A percentile compares a stretch with the other conserved stretches of the same genome.
These are phyloP conservation scores for Rhododendron williamsianum DNA, from an alignment of 148 eudicot species.

Conservation along the genomic window DNA sequence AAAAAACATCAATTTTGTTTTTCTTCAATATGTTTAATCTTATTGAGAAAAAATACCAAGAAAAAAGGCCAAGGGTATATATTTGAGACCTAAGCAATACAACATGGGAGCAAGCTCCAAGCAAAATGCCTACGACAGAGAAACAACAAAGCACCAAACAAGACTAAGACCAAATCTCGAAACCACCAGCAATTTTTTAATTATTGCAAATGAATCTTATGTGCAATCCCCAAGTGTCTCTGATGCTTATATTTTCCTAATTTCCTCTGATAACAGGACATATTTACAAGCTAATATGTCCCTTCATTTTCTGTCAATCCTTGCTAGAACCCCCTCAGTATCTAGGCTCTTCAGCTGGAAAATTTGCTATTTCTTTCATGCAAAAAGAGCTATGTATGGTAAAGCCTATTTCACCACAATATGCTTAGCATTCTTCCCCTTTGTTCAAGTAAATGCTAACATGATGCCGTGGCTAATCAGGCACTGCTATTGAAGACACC, in stretches of 20 bases:
- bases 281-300: background rate
- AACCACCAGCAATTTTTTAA: background rate
- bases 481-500: too few species aligned
- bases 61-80: background rate
- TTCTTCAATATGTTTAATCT: background rate
- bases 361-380: too few species aligned
- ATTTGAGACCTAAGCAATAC: too few species aligned
- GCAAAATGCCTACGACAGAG: background rate
- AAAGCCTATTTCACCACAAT: too few species aligned
- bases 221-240: background rate
- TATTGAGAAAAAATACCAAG: background rate
- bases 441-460: too few species aligned
- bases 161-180: background rate
- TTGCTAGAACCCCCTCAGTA: background rate
- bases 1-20: background rate
- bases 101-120: background rate
- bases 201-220: background rate
- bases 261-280: background rate
- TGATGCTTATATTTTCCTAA: background rate
- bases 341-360: background rate
- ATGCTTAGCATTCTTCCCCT: too few species aligned
- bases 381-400: too few species aligned
- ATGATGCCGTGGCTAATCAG: too few species aligned
- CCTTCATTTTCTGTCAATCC: background rate
- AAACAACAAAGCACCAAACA: background rate